These are phyloP conservation scores for Penicillium crystallinum DNA, from an alignment of 495 filamentous ascomycete species.

Conservation along the genomic window DNA sequence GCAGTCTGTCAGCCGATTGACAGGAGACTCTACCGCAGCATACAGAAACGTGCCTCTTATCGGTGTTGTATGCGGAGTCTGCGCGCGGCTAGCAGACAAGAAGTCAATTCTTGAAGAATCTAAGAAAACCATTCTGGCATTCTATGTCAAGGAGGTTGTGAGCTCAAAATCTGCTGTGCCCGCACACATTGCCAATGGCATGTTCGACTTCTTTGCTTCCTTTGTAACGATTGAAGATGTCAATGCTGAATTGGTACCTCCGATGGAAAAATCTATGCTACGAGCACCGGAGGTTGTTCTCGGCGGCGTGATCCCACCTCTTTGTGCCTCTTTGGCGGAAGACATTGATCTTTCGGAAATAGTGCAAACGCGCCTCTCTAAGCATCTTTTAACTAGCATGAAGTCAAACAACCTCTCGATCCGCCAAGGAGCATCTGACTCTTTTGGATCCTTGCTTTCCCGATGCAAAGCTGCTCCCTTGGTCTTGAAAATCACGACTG, in stretches of 20 bases:
- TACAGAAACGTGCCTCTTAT: slow-evolving; percentile 69
- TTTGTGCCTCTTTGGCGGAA: slow-evolving; percentile 63
- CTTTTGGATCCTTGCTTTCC: slow-evolving; percentile 59
- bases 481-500: slow-evolving; percentile 63
- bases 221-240: slow-evolving; percentile 77
- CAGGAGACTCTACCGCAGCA: slow-evolving; percentile 54
- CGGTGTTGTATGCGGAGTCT: slow-evolving; percentile 82
- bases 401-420: slow-evolving; percentile 82
- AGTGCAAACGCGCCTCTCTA: slow-evolving; percentile 64
- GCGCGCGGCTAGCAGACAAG: slow-evolving; percentile 56
- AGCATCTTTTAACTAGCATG: slow-evolving; percentile 77
- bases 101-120: slow-evolving; percentile 54
- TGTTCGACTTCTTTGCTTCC: slow-evolving; percentile 75
- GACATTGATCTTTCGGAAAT: slow-evolving; percentile 71
- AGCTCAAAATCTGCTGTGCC: slow-evolving; percentile 70
- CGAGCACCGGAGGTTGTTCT: slow-evolving; percentile 87
- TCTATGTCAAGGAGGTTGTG: slow-evolving; percentile 80
- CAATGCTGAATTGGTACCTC: slow-evolving; percentile 66
- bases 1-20: slow-evolving; percentile 59
- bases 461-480: slow-evolving; percentile 51
- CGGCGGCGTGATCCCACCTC: slow-evolving; percentile 62
- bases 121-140: slow-evolving; percentile 68
- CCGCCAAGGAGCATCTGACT: slow-evolving; percentile 65
- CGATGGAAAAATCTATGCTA: slow-evolving; percentile 81
- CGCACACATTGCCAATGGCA: slow-evolving; percentile 61